Percentiles rank a stretch among this genome's conserved stretches.
Evolutionary conservation across 1,284 basidiomycete genomes (phyloP).

Genomic region (Microbotryum violaceum): DNA sequence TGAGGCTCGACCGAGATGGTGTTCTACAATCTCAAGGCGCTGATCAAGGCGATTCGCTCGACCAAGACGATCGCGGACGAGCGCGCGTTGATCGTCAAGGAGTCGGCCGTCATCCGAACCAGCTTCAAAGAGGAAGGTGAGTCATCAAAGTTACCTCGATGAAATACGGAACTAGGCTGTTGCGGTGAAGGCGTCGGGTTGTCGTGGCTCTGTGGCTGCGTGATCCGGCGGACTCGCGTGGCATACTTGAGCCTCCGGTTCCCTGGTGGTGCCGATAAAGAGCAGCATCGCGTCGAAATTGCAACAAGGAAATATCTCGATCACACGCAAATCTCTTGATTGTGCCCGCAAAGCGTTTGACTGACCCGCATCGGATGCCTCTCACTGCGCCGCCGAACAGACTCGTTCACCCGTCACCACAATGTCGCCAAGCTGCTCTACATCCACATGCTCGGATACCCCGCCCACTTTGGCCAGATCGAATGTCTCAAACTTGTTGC

Average conservation of each 20-base stretch:
- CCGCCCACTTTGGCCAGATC: conserved; percentile 98
- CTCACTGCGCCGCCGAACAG: conserved; percentile 36
- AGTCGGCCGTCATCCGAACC: conserved; percentile 93
- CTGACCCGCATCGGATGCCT: too few species aligned
- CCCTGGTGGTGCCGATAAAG: background rate
- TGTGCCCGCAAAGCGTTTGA: too few species aligned
- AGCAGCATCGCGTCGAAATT: background rate
- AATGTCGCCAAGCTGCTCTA: conserved; percentile 98
- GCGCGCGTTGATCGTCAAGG: conserved; percentile 92
- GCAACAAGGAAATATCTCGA: too few species aligned
- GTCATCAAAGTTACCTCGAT: background rate
- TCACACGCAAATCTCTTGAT: too few species aligned
- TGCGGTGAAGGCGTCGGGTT: background rate
- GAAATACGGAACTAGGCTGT: too few species aligned
- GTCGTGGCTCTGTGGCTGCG: too few species aligned
- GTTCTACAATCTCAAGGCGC: conserved; percentile 39
- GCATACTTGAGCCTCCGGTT: too few species aligned
- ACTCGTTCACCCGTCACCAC: conserved; percentile 85
- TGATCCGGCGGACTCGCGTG: too few species aligned
- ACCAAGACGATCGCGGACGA: conserved; percentile 95
- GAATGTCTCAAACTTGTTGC: conserved; percentile 99
- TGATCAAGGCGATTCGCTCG: conserved; percentile 44
- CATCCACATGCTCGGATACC: conserved; percentile 99
- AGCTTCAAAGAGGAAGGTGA: conserved; percentile 85
- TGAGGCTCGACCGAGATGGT: conserved; percentile 3